These are phyloP conservation scores for Geranomyces variabilis DNA, from an alignment of 192 early-diverging fungal genomes.

Conservation along the genomic window DNA sequence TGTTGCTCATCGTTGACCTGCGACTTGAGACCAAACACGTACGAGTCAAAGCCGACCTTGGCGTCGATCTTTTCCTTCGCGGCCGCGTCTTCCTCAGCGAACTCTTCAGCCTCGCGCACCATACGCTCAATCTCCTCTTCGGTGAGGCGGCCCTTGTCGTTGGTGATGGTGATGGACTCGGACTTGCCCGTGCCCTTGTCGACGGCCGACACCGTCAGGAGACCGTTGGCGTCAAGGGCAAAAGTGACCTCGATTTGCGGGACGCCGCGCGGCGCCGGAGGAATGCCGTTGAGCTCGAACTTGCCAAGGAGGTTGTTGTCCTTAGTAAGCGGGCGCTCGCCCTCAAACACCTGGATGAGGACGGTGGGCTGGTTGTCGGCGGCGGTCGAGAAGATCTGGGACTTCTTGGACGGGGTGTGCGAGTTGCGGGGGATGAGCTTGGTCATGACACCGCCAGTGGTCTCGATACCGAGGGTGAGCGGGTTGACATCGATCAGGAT, in stretches of 20 bases:
- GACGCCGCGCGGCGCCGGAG: conserved; percentile 87
- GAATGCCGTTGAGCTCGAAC: conserved; percentile 90
- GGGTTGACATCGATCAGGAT: conserved; percentile 89
- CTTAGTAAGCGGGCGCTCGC: conserved; percentile 88
- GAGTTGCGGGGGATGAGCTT: conserved; percentile 92
- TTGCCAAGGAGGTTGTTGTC: conserved; percentile 97
- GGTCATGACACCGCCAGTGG: conserved; percentile 96
- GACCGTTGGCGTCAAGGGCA: conserved; percentile 91
- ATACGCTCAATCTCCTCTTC: conserved; percentile 93
- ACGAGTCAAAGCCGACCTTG: conserved; percentile 87
- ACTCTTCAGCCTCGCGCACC: conserved; percentile 89
- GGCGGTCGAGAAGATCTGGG: conserved; percentile 93
- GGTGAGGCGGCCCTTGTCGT: conserved; percentile 88
- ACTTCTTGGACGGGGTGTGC: conserved; percentile 91
- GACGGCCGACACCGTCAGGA: conserved; percentile 88
- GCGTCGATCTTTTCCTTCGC: conserved; percentile 78
- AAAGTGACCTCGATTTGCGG: conserved; percentile 93
- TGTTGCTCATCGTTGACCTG: conserved; percentile 71
- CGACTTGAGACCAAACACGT: conserved; percentile 89
- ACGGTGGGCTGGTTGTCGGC: conserved; percentile 96
- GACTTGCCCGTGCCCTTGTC: conserved; percentile 91
- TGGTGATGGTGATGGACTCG: conserved; percentile 93
- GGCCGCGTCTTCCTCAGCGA: conserved; percentile 89
- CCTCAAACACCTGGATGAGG: conserved; percentile 93
- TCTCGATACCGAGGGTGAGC: conserved; percentile 93